Percentiles rank a stretch among this genome's conserved stretches.
Conservation (phyloP, 441 rosid species). For the Gossypium schwendimanii region DNA sequence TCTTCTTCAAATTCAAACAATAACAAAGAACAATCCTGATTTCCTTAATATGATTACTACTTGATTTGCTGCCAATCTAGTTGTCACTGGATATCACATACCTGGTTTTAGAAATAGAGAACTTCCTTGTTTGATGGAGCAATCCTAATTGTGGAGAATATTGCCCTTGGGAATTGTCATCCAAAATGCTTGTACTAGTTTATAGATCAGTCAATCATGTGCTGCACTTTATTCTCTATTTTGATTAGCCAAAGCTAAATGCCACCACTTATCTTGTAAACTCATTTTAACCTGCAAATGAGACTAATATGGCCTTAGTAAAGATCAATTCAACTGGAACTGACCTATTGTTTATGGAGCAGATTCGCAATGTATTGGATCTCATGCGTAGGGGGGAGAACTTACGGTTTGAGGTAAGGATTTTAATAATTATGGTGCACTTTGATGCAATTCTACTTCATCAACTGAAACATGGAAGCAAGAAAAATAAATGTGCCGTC, state of each 20-base stretch:
- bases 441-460: not conserved
- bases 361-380: conserved; percentile 76
- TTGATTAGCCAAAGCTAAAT: not conserved
- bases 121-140: not conserved
- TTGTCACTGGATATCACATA: not conserved
- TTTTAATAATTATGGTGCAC: not conserved
- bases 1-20: not conserved
- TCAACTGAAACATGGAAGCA: not conserved
- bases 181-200: not conserved
- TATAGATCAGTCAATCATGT: not conserved
- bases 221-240: not conserved
- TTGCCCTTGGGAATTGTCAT: not conserved
- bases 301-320: not conserved
- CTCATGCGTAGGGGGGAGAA: conserved; percentile 77
- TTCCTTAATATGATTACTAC: not conserved
- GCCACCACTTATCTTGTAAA: not conserved
- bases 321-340: conserved; percentile 8
- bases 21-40: not conserved
- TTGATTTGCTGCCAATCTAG: not conserved
- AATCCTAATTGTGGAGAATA: not conserved
- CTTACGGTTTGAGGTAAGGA: conserved; percentile 69
- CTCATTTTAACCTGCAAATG: not conserved
- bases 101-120: not conserved
- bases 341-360: conserved; percentile 29
- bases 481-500: not conserved